Percentiles rank a stretch among this genome's conserved stretches.
phyloP scores from a whole-genome alignment of 768 basidiomycete species.

The Lanmaoa pseudosensibilis region DNA sequence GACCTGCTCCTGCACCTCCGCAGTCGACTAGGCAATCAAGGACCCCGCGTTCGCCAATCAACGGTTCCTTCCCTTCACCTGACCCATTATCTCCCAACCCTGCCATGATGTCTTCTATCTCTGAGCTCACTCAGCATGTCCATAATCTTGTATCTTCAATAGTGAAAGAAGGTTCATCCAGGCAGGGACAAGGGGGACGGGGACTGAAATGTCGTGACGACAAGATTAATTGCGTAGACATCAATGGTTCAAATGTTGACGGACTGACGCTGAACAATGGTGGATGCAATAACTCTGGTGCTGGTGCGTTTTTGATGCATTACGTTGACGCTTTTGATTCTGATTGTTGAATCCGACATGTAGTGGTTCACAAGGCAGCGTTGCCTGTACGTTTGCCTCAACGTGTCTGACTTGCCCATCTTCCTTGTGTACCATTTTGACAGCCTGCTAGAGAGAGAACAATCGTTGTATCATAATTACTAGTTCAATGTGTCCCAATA shows the following conservation, averaged over 20 bases:
- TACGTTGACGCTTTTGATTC: neutral
- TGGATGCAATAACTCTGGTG: conserved; percentile 1
- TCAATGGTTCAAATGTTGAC: neutral
- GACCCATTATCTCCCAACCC: neutral
- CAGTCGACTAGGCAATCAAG: neutral
- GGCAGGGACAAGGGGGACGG: neutral
- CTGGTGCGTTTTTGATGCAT: conserved; percentile 3
- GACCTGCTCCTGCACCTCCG: conserved; percentile 6
- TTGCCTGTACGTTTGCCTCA: neutral
- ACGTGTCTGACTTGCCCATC: neutral
- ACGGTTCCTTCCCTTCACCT: neutral
- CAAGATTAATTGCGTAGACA: neutral
- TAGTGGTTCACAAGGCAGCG: conserved; percentile 13
- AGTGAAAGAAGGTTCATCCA: no score
- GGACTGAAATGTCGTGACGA: neutral
- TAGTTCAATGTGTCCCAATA: neutral
- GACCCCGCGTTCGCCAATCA: neutral
- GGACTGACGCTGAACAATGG: conserved; percentile 11
- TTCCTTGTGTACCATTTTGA: neutral
- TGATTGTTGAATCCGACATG: neutral
- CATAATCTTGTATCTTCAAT: neutral
- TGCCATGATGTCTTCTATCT: neutral
- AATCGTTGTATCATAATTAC: neutral
- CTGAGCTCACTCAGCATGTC: neutral
- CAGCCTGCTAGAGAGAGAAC: neutral